Evolutionary conservation across 1,139 yeast species (phyloP), one percentile per base, ranked within the genome.

Genomic region (Kodamaea arcana): DNA sequence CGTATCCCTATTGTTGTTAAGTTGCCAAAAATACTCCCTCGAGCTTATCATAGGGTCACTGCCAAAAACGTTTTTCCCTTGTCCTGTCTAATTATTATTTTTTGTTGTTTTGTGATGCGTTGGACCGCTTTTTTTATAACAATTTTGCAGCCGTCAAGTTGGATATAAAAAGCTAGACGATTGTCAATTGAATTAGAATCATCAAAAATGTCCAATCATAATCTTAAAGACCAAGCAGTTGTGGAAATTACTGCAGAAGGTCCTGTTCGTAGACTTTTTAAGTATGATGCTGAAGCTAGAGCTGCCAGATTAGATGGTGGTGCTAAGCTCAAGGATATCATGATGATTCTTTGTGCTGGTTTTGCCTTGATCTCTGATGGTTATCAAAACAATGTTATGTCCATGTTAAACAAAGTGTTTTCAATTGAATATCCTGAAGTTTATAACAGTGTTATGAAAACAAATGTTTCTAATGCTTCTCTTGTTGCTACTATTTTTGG

Each of bases 351-450:
- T 31, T 70, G 77, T 50, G 68, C 80, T 11, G 83, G 83, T 14
- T 75, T 72, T 37, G 84, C 82, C 1, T 60, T 78, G 45, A 68
- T 76, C 46, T 70, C 78, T 16, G 83, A 78, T 50, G 83, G 83
- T 6, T 78, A 78, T 54, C 82, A 77, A 49, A 78, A 78, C 50
- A 75, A 72, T 45, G 65, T 76, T 41, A 78, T 78, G 77, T 72
- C 80, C 11, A 75, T 77, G 78, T 46, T 69, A 46, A 78, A 78
- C 54, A 56, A 69, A 18, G 65, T 75, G 15, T 75, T 75, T 45
- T 58, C 74, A 3, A 44, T 50, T 18, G 48, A 64, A 36, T 78
- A 76, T 50, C 73, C 75, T 3, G 49, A 60, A 14, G 56, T 54
- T 3, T 78, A 76, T 50, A 59, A 54, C 29, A 47, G 68, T 15